Conservation (phyloP, 768 basidiomycete genomes). For the Amyloporia xantha region DNA sequence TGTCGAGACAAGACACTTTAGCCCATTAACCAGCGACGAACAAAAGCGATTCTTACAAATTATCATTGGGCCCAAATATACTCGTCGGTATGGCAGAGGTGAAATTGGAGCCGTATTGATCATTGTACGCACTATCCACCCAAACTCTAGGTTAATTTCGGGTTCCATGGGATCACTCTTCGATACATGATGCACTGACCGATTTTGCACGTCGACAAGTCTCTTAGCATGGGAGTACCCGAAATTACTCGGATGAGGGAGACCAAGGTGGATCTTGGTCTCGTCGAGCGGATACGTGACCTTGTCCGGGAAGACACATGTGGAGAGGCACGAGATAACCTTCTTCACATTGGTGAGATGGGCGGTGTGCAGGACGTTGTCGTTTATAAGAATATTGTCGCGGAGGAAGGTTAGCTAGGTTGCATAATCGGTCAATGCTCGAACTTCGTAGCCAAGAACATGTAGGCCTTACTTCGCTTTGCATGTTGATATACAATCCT, state of each 20-base stretch:
- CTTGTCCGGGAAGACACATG: conserved; percentile 96
- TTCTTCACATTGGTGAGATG: conserved; percentile 62
- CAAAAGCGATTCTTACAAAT: conserved; percentile 57
- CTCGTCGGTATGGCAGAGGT: conserved; percentile 97
- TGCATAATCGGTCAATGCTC: conserved; percentile 1
- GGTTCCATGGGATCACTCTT: not conserved
- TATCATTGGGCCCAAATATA: conserved; percentile 93
- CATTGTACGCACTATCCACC: conserved; percentile 82
- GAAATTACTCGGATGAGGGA: conserved; percentile 92
- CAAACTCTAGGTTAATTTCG: no score
- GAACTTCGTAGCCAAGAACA: not conserved
- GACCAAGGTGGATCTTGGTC: conserved; percentile 85
- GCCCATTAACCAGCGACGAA: no score
- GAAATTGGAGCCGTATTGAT: conserved; percentile 90
- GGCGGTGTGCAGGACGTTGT: conserved; percentile 79
- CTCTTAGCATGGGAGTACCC: conserved; percentile 96
- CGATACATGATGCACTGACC: conserved; percentile 41
- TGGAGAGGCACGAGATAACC: conserved; percentile 92
- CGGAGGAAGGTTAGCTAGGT: conserved; percentile 81
- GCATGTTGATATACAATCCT: conserved; percentile 94
- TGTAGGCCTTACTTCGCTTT: conserved; percentile 59
- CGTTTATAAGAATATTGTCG: conserved; percentile 94
- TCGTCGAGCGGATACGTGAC: conserved; percentile 92
- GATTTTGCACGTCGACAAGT: conserved; percentile 95
- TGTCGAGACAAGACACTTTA: no score